phyloP scores from a whole-genome alignment of 768 basidiomycete genomes.

The Cubamyces lactineus region DNA sequence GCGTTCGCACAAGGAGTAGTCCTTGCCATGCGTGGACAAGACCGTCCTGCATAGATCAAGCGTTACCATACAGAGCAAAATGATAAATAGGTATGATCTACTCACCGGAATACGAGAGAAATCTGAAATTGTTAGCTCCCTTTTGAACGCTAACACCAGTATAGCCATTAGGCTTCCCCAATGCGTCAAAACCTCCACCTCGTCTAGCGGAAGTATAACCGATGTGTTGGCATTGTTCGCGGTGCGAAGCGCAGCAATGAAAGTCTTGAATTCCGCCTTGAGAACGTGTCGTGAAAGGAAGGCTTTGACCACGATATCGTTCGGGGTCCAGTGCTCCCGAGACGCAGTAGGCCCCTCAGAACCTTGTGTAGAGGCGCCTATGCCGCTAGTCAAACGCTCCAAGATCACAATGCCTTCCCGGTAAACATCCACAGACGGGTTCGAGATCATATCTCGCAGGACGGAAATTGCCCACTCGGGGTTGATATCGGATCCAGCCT shows the following conservation, averaged over 20 bases:
- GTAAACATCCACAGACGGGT: conserved; percentile 31
- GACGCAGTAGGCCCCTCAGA: background rate
- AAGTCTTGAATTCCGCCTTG: conserved; percentile 29
- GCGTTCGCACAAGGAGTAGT: conserved; percentile 54
- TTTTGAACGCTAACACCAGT: conserved; percentile 27
- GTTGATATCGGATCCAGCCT: conserved; percentile 25
- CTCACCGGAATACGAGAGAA: conserved; percentile 5
- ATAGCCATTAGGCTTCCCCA: conserved; percentile 43
- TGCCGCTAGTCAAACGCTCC: conserved; percentile 38
- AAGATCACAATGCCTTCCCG: conserved; percentile 42
- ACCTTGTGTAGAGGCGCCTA: conserved; percentile 29
- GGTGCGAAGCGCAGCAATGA: conserved; percentile 35
- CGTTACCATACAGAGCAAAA: too few species aligned
- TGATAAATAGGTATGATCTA: background rate
- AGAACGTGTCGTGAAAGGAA: conserved; percentile 54
- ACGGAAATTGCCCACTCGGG: conserved; percentile 43
- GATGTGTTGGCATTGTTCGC: conserved; percentile 32
- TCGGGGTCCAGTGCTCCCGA: background rate
- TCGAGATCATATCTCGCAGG: conserved; percentile 43
- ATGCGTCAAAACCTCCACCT: conserved; percentile 42
- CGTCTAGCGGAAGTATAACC: conserved; percentile 39
- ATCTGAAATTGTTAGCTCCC: conserved; percentile 19
- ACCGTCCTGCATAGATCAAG: conserved; percentile 36
- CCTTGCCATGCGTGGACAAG: conserved; percentile 56
- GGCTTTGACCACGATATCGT: conserved; percentile 16